Evolutionary conservation across 495 filamentous ascomycete species (phyloP).

Genomic region (Aeminium ludgeri): DNA sequence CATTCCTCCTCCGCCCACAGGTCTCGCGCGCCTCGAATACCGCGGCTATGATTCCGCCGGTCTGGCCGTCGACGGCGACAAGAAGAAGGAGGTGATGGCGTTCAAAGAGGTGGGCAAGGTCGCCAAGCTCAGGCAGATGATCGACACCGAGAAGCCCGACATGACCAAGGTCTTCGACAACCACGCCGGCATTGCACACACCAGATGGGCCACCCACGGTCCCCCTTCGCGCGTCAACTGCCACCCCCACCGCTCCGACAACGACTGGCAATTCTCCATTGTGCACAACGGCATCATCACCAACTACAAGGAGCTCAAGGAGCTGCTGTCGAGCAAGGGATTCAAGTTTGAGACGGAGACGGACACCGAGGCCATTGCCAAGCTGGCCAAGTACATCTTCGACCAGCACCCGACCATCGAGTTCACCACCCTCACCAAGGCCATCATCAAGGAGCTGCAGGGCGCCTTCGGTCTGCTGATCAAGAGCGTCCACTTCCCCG

Average conservation of each 20-base stretch:
- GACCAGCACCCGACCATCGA: slow-evolving; percentile 89
- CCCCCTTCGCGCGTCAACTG: slow-evolving; percentile 86
- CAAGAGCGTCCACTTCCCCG: slow-evolving; percentile 96
- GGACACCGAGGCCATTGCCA: slow-evolving; percentile 97
- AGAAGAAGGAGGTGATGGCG: slow-evolving; percentile 91
- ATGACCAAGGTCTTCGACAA: slow-evolving; percentile 86
- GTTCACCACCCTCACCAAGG: slow-evolving; percentile 90
- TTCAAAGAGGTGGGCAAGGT: slow-evolving; percentile 99
- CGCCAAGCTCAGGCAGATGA: slow-evolving; percentile 82
- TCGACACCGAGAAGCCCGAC: slow-evolving; percentile 67
- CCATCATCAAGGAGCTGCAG: slow-evolving; percentile 94
- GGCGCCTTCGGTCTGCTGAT: slow-evolving; percentile 91
- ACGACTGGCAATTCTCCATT: slow-evolving; percentile 85
- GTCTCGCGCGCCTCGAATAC: slow-evolving; percentile 78
- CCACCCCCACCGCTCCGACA: slow-evolving; percentile 85
- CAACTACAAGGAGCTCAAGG: slow-evolving; percentile 99
- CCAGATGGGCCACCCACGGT: slow-evolving; percentile 95
- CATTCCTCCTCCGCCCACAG: slow-evolving; percentile 30
- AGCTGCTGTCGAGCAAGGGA: slow-evolving; percentile 78
- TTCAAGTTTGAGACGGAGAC: slow-evolving; percentile 98
- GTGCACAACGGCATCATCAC: slow-evolving; percentile 99
- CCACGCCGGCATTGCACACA: slow-evolving; percentile 95
- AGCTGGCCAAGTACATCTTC: slow-evolving; percentile 95
- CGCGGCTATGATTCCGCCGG: slow-evolving; percentile 96
- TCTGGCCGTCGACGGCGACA: slow-evolving; percentile 90